Evolutionary conservation across 306 rosid genomes (phyloP), one percentile per base, ranked within the genome.

Genomic region (Inga leiocalycina): DNA sequence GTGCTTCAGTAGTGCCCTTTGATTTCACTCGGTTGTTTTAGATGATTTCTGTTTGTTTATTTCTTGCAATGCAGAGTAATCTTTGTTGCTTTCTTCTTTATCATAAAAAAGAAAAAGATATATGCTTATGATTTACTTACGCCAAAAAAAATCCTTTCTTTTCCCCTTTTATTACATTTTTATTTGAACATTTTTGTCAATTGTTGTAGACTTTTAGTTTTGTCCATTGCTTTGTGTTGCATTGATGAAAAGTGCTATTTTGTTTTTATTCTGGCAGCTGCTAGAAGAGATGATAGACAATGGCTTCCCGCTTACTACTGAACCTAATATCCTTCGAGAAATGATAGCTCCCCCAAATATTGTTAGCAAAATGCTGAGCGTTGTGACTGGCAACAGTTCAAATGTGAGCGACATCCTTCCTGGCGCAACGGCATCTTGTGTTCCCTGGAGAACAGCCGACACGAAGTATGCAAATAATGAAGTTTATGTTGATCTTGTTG

Each of bases 251-350:
- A 75, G 6, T 84, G 71, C 54, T 27, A 30, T 34, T 56, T 56
- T 76, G 16, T 82, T 37, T 74, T 80, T 83, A 70, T 80, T 79
- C 65, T 80, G 84, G 87, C 88, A 93, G 99, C 91, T 96, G 87
- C 88, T 96, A 87, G 99, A 96, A 86, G 99, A 96, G 89, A 96
- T 96, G 99, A 94, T 92, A 76, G 99, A 96, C 97, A 96, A 93
- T 74, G 99, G 99, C 73, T 96, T 93, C 92, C 99, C 98, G 9
- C 93, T 96, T 88, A 94, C 97, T 35, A 94, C 99, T 16, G 99
- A 96, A 77, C 99, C 92, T 51, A 94, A 93, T 80, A 88, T 96
- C 84, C 87, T 96, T 84, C 92, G 88, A 86, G 99, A 92, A 86
- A 94, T 96, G 94, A 96, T 96, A 87, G 97, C 98, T 81, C 97